Evolutionary conservation across 2,329 filamentous ascomycete genomes (phyloP), one percentile per base, ranked within the genome.

Genomic region (Aspergillus fumigatus): DNA sequence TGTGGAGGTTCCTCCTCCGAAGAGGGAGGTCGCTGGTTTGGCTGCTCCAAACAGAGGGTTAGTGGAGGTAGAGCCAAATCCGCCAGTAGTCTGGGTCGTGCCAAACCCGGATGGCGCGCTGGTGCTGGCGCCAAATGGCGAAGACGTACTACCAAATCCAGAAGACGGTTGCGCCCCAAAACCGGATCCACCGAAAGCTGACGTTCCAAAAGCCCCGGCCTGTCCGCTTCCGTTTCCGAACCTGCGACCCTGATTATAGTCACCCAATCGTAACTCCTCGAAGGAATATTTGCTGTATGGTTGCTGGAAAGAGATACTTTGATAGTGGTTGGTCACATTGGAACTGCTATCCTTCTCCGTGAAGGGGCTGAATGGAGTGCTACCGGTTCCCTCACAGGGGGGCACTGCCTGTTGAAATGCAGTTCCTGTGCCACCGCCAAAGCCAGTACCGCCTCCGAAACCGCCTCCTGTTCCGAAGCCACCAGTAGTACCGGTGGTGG

Each of bases 171-270:
- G 76, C 29, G 70, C 74, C 57, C 75, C 79, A 61, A 80, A 80
- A 5, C 78, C 67, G 40, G 64, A 73, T 6, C 70, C 70, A 55
- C 80, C 79, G 54, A 86, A 86, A 58, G 82, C 84, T 64, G 79
- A 82, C 57, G 86, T 81, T 19, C 92, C 93, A 73, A 97, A 97
- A 7, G 88, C 89, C 57, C 92, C 92, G 49, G 85, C 79, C 62
- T 92, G 88, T 29, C 90, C 91, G 59, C 88, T 90, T 45, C 84
- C 82, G 73, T 93, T 96, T 35, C 92, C 94, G 70, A 84, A 90
- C 53, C 88, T 88, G 57, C 92, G 86, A 51, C 92, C 92, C 73
- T 92, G 89, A 57, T 87, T 84, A 72, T 99, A 99, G 74, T 99
- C 94, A 48, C 86, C 90, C 59, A 96, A 75, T 68, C 90, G 83